phyloP scores from a whole-genome alignment of 2,329 filamentous ascomycete species.

The Bipolaris cookei region DNA sequence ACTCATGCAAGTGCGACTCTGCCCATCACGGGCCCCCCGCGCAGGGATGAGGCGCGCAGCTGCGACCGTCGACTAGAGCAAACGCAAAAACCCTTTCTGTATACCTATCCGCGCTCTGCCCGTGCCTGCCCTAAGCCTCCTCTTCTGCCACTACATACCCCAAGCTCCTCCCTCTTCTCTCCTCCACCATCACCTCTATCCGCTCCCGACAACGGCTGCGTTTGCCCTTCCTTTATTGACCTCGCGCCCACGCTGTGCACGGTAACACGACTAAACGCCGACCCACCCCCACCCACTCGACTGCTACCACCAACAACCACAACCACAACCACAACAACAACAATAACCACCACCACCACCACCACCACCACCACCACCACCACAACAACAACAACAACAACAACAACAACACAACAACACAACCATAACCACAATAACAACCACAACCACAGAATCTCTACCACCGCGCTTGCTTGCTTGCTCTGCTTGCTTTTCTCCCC shows the following conservation, averaged over 20 bases:
- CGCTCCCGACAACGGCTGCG: constrained; percentile 18
- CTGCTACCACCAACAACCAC: not conserved
- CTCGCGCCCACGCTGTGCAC: constrained; percentile 1
- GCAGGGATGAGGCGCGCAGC: constrained; percentile 8
- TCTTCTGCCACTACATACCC: constrained; percentile 18
- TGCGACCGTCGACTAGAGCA: constrained; percentile 20
- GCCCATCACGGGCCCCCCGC: constrained; percentile 17
- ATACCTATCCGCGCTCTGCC: constrained; percentile 21
- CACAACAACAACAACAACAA: not conserved
- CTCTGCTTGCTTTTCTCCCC: not conserved
- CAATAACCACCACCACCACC: not conserved
- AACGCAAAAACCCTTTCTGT: constrained; percentile 38
- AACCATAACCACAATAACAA: constrained; percentile 8
- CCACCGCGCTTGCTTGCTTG: constrained; percentile 1
- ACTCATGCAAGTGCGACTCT: constrained; percentile 16
- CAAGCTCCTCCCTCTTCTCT: constrained; percentile 10
- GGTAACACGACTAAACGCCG: constrained; percentile 17
- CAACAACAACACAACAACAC: not conserved
- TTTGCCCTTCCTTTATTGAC: constrained; percentile 30
- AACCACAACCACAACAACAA: not conserved
- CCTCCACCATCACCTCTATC: constrained; percentile 3
- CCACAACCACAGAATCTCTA: constrained; percentile 11
- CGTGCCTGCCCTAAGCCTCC: constrained; percentile 16
- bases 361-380: too few species aligned
- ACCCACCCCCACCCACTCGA: constrained; percentile 1